Conservation (phyloP, 176 grass and related monocot species). For the Aegilops sharonensis region DNA sequence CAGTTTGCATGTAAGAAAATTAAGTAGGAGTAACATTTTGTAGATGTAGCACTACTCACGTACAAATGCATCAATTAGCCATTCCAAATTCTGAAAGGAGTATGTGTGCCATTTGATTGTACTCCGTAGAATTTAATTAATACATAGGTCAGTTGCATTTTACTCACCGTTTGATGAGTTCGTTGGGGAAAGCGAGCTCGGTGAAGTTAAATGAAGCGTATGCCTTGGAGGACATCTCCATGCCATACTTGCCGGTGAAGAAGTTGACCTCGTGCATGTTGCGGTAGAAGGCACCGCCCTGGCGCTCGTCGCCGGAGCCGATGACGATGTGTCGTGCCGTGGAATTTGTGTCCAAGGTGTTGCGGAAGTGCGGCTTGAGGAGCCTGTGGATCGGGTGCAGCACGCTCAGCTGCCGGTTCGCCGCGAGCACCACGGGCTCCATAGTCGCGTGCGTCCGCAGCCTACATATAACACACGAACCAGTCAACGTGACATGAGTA, state of each 20-base stretch:
- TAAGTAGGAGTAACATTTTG: too few species aligned
- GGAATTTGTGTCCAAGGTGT: background rate
- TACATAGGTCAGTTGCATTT: background rate
- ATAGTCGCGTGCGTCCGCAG: background rate
- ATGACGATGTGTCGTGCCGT: background rate
- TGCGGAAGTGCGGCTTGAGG: background rate
- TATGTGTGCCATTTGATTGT: too few species aligned
- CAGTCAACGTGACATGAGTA: too few species aligned
- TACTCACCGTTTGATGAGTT: background rate
- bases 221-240: background rate
- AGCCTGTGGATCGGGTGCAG: background rate
- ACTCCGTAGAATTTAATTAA: too few species aligned
- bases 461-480: background rate
- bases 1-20: too few species aligned
- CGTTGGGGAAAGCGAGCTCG: background rate
- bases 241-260: background rate
- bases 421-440: background rate
- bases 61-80: too few species aligned
- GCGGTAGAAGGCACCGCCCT: background rate
- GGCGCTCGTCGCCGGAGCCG: background rate
- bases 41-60: too few species aligned
- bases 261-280: background rate
- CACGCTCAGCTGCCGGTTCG: background rate
- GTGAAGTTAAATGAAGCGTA: background rate
- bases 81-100: too few species aligned